Percentiles rank a stretch among this genome's conserved stretches.
Conservation (phyloP, 495 filamentous ascomycete species). For the Penicillium malachiteum region DNA sequence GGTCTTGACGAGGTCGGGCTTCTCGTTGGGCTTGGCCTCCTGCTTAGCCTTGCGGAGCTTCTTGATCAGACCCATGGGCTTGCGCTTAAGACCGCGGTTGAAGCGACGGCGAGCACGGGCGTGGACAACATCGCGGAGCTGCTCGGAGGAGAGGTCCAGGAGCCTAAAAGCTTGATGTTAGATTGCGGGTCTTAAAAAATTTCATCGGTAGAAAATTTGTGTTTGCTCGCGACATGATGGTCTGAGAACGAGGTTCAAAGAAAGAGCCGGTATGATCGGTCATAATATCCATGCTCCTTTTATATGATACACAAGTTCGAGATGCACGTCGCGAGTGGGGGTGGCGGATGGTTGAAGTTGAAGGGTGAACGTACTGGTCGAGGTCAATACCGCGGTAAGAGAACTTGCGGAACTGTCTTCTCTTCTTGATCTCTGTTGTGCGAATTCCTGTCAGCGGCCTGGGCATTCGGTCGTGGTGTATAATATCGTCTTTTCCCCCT, state of each 20-base stretch:
- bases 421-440: constrained; percentile 89
- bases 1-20: constrained; percentile 97
- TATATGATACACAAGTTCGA: neutral
- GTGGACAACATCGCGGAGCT: constrained; percentile 98
- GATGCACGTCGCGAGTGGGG: constrained; percentile 11
- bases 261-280: neutral
- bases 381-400: constrained; percentile 99
- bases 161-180: constrained; percentile 56
- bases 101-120: constrained; percentile 97
- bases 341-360: constrained; percentile 42
- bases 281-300: constrained; percentile 14
- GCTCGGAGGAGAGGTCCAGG: constrained; percentile 96
- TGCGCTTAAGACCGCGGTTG: constrained; percentile 99
- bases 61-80: constrained; percentile 99
- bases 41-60: constrained; percentile 99
- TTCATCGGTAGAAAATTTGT: neutral
- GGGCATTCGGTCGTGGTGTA: constrained; percentile 15
- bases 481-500: constrained; percentile 26
- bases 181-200: constrained; percentile 27
- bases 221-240: neutral
- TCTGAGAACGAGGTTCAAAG: constrained; percentile 36
- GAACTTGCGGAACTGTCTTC: constrained; percentile 99
- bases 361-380: constrained; percentile 75
- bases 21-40: constrained; percentile 99
- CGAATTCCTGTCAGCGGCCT: constrained; percentile 41